These are phyloP conservation scores for Stropharia rugosoannulata DNA, from an alignment of 768 basidiomycete species.

Conservation along the genomic window DNA sequence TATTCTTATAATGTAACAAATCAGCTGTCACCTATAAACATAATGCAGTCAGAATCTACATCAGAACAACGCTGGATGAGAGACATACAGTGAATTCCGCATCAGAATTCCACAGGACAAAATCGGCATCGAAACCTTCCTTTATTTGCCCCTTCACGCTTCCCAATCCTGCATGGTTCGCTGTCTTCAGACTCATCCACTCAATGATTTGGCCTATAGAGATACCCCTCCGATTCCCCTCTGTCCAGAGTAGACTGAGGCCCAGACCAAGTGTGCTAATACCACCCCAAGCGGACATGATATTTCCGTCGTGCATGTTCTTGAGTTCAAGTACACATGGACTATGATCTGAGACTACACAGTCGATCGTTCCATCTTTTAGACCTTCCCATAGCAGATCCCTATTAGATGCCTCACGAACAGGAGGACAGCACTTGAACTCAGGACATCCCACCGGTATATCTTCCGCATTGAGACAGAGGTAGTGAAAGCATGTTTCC, in stretches of 20 bases:
- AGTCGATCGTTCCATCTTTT: conserved; percentile 82
- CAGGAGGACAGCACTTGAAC: conserved; percentile 97
- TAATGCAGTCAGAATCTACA: background rate
- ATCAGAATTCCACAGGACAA: conserved; percentile 73
- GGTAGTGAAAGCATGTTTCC: conserved; percentile 98
- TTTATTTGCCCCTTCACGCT: conserved; percentile 69
- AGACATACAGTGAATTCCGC: conserved; percentile 39
- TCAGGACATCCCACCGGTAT: conserved; percentile 79
- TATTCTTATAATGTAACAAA: conserved; percentile 86
- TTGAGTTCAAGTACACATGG: conserved; percentile 87
- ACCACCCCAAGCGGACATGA: conserved; percentile 94
- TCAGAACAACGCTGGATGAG: background rate
- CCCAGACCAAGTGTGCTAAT: conserved; percentile 91
- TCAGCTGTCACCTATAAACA: conserved; percentile 66
- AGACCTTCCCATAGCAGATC: conserved; percentile 82
- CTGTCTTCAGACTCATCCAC: conserved; percentile 78
- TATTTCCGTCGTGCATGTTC: conserved; percentile 68
- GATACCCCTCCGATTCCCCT: conserved; percentile 60
- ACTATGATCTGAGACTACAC: conserved; percentile 94
- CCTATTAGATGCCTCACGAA: conserved; percentile 72
- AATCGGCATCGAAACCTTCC: conserved; percentile 82
- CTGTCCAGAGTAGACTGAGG: conserved; percentile 86
- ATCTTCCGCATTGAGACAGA: conserved; percentile 68
- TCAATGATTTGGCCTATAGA: conserved; percentile 59
- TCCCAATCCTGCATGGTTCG: conserved; percentile 75